phyloP scores from a whole-genome alignment of 2,329 filamentous ascomycete species.

The Diaporthe sp. region DNA sequence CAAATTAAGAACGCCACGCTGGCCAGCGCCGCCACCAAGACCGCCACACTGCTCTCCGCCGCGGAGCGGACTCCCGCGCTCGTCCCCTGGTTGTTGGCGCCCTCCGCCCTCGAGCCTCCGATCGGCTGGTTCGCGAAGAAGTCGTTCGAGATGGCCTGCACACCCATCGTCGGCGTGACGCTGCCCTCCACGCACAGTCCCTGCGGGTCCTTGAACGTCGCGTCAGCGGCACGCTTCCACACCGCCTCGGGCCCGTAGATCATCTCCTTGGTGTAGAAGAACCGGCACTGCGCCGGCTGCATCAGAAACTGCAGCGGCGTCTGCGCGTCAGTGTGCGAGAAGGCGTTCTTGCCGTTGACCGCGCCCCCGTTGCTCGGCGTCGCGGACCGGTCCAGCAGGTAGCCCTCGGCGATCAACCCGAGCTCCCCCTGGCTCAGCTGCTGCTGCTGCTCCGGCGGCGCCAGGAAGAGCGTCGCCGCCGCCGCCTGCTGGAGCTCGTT shows the following conservation, averaged over 20 bases:
- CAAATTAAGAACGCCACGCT: conserved; percentile 18
- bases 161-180: conserved; percentile 37
- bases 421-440: conserved; percentile 41
- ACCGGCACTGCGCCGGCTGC: conserved; percentile 57
- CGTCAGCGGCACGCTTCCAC: conserved; percentile 52
- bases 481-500: conserved; percentile 43
- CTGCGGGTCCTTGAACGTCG: conserved; percentile 47
- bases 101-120: conserved; percentile 10
- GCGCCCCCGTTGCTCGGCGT: conserved; percentile 40
- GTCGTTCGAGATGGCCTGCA: conserved; percentile 20
- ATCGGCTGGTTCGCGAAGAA: conserved; percentile 7
- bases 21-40: conserved; percentile 17
- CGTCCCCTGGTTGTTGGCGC: background rate
- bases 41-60: conserved; percentile 4
- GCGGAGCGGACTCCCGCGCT: conserved; percentile 14
- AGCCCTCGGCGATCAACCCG: conserved; percentile 45
- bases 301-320: conserved; percentile 58
- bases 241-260: conserved; percentile 49
- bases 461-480: conserved; percentile 40
- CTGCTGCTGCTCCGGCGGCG: conserved; percentile 35
- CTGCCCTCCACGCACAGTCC: conserved; percentile 47
- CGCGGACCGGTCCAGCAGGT: conserved; percentile 44
- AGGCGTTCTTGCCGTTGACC: conserved; percentile 51
- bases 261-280: conserved; percentile 58
- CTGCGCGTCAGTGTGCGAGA: conserved; percentile 42